Evolutionary conservation across 2,329 filamentous ascomycete genomes (phyloP).

Genomic region (Bipolaris victoriae): DNA sequence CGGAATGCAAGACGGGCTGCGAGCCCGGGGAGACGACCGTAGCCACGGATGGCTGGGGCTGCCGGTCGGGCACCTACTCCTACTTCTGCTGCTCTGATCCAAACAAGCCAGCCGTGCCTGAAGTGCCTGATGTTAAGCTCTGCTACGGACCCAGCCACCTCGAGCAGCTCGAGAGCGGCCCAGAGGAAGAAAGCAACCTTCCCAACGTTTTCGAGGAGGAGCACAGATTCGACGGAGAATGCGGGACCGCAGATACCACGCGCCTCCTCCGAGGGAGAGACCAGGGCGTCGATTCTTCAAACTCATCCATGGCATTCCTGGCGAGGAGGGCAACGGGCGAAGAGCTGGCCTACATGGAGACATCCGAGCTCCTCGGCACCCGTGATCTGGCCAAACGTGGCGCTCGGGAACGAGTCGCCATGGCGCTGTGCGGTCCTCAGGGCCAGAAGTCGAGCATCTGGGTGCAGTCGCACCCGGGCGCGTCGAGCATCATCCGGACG

Average conservation of each 20-base stretch:
- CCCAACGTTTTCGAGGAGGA: neutral
- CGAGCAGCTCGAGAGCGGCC: slow-evolving; percentile 1
- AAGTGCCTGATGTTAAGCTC: slow-evolving; percentile 1
- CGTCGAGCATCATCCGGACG: slow-evolving; percentile 2
- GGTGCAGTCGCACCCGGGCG: neutral
- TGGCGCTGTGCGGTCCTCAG: slow-evolving; percentile 2
- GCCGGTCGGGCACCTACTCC: neutral
- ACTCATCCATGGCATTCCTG: neutral
- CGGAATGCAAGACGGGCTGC: neutral
- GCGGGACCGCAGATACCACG: neutral
- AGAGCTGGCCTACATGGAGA: slow-evolving; percentile 1
- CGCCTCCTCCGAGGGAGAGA: slow-evolving; percentile 2
- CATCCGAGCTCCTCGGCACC: slow-evolving; percentile 3
- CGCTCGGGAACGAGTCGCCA: slow-evolving; percentile 1
- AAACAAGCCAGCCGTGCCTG: neutral
- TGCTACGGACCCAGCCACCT: neutral
- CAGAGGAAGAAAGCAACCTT: neutral
- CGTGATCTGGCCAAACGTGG: slow-evolving; percentile 4
- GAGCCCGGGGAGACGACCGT: slow-evolving; percentile 1
- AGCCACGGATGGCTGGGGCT: neutral
- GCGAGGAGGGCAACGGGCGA: neutral
- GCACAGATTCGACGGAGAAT: slow-evolving; percentile 1
- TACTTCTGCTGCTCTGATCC: slow-evolving; percentile 1
- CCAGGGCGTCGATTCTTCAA: slow-evolving; percentile 2
- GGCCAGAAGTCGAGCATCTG: slow-evolving; percentile 6